Evolutionary conservation across 805 yeast species (phyloP).

Genomic region (Candida wancherniae): DNA sequence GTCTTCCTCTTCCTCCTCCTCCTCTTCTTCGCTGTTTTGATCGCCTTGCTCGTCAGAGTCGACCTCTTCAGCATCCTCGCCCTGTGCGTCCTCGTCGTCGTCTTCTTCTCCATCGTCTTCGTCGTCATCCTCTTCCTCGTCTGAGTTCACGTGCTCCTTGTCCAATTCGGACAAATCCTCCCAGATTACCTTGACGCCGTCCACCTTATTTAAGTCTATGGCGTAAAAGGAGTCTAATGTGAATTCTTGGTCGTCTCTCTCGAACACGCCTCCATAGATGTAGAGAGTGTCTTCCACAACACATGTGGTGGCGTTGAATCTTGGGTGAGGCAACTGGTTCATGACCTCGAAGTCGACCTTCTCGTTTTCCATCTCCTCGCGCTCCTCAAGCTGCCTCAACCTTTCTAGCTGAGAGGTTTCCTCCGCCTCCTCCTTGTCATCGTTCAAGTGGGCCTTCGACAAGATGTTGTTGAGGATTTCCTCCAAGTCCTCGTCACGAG

Average conservation of each 20-base stretch:
- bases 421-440: slow-evolving; percentile 40
- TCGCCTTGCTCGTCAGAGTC: slow-evolving; percentile 46
- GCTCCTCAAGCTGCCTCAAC: slow-evolving; percentile 33
- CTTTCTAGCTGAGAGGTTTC: slow-evolving; percentile 34
- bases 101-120: slow-evolving; percentile 55
- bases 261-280: slow-evolving; percentile 89
- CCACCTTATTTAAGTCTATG: slow-evolving; percentile 78
- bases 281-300: slow-evolving; percentile 80
- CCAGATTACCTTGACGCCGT: slow-evolving; percentile 87
- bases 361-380: slow-evolving; percentile 38
- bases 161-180: slow-evolving; percentile 66
- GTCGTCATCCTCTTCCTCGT: slow-evolving; percentile 55
- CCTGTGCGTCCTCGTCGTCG: slow-evolving; percentile 48
- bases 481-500: slow-evolving; percentile 76
- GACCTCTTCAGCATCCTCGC: slow-evolving; percentile 37
- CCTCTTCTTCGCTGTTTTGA: slow-evolving; percentile 67
- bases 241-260: slow-evolving; percentile 80
- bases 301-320: slow-evolving; percentile 82
- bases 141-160: slow-evolving; percentile 53
- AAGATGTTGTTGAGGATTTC: slow-evolving; percentile 70
- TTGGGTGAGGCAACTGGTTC: slow-evolving; percentile 72
- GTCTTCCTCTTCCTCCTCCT: slow-evolving; percentile 54
- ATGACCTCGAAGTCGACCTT: slow-evolving; percentile 51
- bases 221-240: slow-evolving; percentile 81
- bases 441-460: slow-evolving; percentile 66